Evolutionary conservation across 225 moss, liverwort and hornwort species (phyloP).

Genomic region (Pseudisothecium myosuroides): DNA sequence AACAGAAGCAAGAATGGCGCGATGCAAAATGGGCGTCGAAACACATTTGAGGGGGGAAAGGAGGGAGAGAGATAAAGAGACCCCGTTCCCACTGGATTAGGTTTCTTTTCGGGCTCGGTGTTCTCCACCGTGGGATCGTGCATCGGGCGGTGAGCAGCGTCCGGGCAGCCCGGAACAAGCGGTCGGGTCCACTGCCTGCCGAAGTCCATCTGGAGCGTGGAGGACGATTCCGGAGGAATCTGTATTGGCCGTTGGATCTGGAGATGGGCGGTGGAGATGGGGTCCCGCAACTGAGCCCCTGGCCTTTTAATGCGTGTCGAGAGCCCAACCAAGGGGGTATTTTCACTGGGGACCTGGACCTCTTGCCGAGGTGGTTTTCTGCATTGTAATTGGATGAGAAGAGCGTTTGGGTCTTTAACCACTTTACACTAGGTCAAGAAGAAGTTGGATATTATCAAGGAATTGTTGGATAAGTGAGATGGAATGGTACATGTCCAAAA

Average conservation of each 20-base stretch:
- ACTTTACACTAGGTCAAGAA: not conserved
- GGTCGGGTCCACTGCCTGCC: not conserved
- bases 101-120: not conserved
- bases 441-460: not conserved
- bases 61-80: constrained; percentile 6
- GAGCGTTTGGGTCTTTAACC: not conserved
- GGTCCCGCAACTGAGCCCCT: not conserved
- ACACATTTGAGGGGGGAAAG: not conserved
- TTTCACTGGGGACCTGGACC: no score
- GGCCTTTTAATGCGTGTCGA: not conserved
- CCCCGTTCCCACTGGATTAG: constrained; percentile 4
- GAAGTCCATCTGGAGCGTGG: not conserved
- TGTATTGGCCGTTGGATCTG: not conserved
- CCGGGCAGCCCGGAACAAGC: not conserved
- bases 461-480: not conserved
- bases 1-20: not conserved
- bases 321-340: not conserved
- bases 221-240: not conserved
- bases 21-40: not conserved
- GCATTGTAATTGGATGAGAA: not conserved
- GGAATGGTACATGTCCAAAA: not conserved
- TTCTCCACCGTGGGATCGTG: not conserved
- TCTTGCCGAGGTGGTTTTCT: not conserved
- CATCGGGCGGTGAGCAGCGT: not conserved
- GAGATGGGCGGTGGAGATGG: not conserved